phyloP scores from a whole-genome alignment of 345 rosid genomes.

The Rubroshorea leprosula region DNA sequence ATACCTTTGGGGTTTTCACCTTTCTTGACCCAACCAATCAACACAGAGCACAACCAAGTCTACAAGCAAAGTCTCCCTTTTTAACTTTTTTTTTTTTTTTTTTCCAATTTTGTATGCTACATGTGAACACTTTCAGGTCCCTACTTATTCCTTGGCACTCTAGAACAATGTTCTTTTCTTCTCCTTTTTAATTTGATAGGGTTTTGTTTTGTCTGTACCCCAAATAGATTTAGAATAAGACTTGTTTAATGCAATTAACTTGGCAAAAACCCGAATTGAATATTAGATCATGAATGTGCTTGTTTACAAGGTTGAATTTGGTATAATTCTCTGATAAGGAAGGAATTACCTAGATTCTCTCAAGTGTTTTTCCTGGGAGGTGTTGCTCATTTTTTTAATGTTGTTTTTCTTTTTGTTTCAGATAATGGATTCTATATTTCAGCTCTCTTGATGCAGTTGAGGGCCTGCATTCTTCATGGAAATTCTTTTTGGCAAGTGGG shows the following conservation, averaged over 20 bases:
- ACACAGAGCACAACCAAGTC: conserved; percentile 5
- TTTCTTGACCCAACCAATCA: conserved; percentile 7
- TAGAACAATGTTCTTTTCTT: conserved; percentile 23
- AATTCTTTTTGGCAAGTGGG: conserved; percentile 44
- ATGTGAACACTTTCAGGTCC: conserved; percentile 7
- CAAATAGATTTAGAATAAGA: neutral
- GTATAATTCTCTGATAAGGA: conserved; percentile 39
- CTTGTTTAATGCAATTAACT: conserved; percentile 8
- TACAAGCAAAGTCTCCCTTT: conserved; percentile 18
- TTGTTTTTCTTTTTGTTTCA: conserved; percentile 13
- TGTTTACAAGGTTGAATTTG: conserved; percentile 43
- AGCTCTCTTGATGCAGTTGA: conserved; percentile 24
- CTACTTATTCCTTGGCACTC: conserved; percentile 6
- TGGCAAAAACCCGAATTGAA: conserved; percentile 8
- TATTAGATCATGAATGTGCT: conserved; percentile 18
- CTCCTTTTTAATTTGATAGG: neutral
- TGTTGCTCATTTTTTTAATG: conserved; percentile 3
- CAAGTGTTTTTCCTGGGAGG: conserved; percentile 3
- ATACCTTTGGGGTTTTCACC: conserved; percentile 6
- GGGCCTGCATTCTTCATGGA: conserved; percentile 48
- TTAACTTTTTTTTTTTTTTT: neutral
- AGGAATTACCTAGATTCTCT: conserved; percentile 34
- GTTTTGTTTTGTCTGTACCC: conserved; percentile 15
- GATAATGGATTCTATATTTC: conserved; percentile 23
- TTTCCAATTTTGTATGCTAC: conserved; percentile 1